phyloP scores from a whole-genome alignment of 2,329 filamentous ascomycete species.

The Hypoxylon sp. region DNA sequence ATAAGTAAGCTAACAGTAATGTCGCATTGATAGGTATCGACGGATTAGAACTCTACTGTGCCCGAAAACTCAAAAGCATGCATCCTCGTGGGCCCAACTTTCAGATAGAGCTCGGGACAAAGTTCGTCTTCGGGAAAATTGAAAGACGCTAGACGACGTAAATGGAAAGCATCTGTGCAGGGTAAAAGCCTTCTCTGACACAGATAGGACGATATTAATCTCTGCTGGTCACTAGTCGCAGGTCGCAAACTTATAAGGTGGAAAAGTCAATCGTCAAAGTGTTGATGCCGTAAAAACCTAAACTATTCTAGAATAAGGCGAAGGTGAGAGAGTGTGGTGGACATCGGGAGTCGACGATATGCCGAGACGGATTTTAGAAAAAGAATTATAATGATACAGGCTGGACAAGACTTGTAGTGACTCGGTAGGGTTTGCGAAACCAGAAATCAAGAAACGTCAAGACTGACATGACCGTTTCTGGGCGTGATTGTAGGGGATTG shows the following conservation, averaged over 20 bases:
- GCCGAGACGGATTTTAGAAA: constrained; percentile 27
- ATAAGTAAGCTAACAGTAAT: constrained; percentile 26
- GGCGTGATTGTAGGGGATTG: constrained; percentile 26
- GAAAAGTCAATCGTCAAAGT: constrained; percentile 34
- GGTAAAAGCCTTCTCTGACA: constrained; percentile 1
- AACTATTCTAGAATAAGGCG: constrained; percentile 20
- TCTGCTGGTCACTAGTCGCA: constrained; percentile 8
- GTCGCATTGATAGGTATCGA: constrained; percentile 47
- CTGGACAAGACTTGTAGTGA: constrained; percentile 8
- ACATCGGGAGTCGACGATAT: constrained; percentile 18
- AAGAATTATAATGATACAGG: constrained; percentile 37
- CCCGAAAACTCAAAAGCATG: constrained; percentile 34
- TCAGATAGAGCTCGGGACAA: constrained; percentile 28
- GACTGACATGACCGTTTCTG: constrained; percentile 31
- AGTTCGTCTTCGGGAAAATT: constrained; percentile 40
- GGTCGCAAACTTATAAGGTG: constrained; percentile 20
- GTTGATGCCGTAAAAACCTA: constrained; percentile 37
- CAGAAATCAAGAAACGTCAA: constrained; percentile 23
- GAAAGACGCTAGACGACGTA: constrained; percentile 31
- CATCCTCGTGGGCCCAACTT: constrained; percentile 37
- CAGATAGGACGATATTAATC: constrained; percentile 7
- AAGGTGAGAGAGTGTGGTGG: neutral
- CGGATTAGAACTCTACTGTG: constrained; percentile 36
- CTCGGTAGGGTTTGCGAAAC: constrained; percentile 23
- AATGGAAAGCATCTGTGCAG: constrained; percentile 27